Evolutionary conservation across 1,139 yeast species (phyloP), one percentile per base, ranked within the genome.

Genomic region (Yamadazyma atmosphaerica): DNA sequence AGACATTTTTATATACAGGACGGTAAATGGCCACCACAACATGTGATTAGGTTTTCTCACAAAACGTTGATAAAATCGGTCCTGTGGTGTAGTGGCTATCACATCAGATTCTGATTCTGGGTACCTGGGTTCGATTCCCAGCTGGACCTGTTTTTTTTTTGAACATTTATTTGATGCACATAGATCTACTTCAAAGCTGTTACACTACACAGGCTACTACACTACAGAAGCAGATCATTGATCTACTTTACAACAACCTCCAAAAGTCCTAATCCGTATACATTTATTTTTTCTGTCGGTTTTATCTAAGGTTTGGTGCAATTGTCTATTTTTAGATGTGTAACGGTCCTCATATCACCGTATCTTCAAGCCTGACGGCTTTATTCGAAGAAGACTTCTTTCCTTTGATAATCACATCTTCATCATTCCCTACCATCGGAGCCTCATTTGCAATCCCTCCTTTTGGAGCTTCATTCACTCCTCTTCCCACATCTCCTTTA

Each of bases 361-460:
- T 5, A n/a, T 23, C 12, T 23, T 23, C 26, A 23, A 12, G 26
- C 16, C 31, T 28, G 7, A 26, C 13, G 16, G 29, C 29, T 12
- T 26, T 14, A 26, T 26, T 26, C 10, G 25, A n/a, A 26, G 21
- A 5, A 14, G 33, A 35, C 24, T 38, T 42, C 29, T 49, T 53
- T 19, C 52, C 55, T 30, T 47, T 44, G 11, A 66, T 55, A 16
- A 66, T 54, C 36, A 53, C 47, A 22, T 63, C 73, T 41, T 65
- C 72, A 49, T 70, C 70, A 40, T 59, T 67, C 5, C 76, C 77
- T 2, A 71, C 77, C 1, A 69, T 45, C 10, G 72, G 68, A 1
- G 69, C 77, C 46, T 72, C 77, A 49, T 72, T 72, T 28, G 76
- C 77, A 37, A 70, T 59, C 2, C 77, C 77, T 3, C 77, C 77